Evolutionary conservation across 257 asterid genomes (phyloP), one percentile per base, ranked within the genome.

Genomic region (Avicennia marina): DNA sequence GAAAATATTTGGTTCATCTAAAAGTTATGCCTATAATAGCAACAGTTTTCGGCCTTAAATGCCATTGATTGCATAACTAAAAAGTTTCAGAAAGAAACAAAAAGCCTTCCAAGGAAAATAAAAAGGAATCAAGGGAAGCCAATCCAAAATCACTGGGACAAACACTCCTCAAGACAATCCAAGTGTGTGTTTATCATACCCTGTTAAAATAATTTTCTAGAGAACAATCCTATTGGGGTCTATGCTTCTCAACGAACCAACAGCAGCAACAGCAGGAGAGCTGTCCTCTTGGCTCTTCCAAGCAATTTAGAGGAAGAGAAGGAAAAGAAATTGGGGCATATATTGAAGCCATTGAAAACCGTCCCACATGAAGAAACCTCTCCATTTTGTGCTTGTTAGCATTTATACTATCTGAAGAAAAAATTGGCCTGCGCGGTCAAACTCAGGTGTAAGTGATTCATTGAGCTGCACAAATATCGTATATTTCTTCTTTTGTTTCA

Each of bases 341-440:
- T 51, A 83, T 48, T 22, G 98, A 91, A 62, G 97, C 97, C 57
- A 85, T 58, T 42, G 97, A 85, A 72, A 81, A 85, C 62, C 81
- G 67, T 24, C 98, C 97, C 1, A 85, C 74, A 62, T 91, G 98
- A 72, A 91, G 97, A 82, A 88, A 91, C 65, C 94, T 89, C 84
- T 91, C 98, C 98, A 91, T 84, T 72, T 91, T 91, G 78, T 81
- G 91, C 80, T 86, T 83, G 62, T 80, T 89, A 31, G 93, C 81
- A 47, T 82, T 80, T 66, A 77, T 73, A 69, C 74, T 76, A 63
- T 91, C 95, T 13, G 95, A 79, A 53, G 96, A 88, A 69, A 67
- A 91, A 56, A 82, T 46, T 18, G 98, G 97, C 89, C 97, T 91
- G 86, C 66, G 76, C 45, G 4, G 58, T 26, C 48, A 61, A 63